These are phyloP conservation scores for Penicillium expansum DNA, from an alignment of 2,329 filamentous ascomycete species.

Conservation along the genomic window DNA sequence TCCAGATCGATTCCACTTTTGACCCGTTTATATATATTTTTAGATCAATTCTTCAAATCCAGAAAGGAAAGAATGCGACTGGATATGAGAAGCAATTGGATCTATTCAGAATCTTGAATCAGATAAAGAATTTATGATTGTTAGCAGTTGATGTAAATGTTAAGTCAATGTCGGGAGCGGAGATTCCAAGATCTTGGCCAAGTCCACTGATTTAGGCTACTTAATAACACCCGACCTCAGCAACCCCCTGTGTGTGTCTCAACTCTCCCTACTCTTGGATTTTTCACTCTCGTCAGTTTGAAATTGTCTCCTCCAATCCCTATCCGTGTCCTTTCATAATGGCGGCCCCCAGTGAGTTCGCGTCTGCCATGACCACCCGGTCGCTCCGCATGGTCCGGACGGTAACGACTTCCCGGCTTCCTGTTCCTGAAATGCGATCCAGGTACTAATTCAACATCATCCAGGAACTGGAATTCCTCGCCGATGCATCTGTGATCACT, in stretches of 20 bases:
- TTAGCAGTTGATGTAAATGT: neutral
- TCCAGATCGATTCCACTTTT: neutral
- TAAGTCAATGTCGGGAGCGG: neutral
- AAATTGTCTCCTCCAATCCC: neutral
- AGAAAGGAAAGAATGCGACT: neutral
- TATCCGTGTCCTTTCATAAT: constrained; percentile 19
- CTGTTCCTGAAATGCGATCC: neutral
- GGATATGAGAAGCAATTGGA: neutral
- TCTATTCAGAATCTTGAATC: neutral
- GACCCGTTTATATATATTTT: neutral
- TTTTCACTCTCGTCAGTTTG: neutral
- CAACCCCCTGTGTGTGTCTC: neutral
- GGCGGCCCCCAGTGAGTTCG: constrained; percentile 36
- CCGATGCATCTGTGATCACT: constrained; percentile 76
- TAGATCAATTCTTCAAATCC: neutral
- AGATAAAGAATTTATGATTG: neutral
- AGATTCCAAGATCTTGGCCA: constrained; percentile 1
- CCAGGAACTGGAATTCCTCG: constrained; percentile 86
- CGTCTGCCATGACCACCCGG: constrained; percentile 68
- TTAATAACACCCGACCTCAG: neutral
- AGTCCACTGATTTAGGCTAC: constrained; percentile 1
- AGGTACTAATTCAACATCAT: constrained; percentile 10
- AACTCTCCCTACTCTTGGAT: neutral
- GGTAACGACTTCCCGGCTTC: constrained; percentile 51
- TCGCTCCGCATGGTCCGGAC: constrained; percentile 85